A percentile compares a stretch with the other conserved stretches of the same genome.
Evolutionary conservation across 345 rosid genomes (phyloP).

Genomic region (Melaleuca alternifolia): DNA sequence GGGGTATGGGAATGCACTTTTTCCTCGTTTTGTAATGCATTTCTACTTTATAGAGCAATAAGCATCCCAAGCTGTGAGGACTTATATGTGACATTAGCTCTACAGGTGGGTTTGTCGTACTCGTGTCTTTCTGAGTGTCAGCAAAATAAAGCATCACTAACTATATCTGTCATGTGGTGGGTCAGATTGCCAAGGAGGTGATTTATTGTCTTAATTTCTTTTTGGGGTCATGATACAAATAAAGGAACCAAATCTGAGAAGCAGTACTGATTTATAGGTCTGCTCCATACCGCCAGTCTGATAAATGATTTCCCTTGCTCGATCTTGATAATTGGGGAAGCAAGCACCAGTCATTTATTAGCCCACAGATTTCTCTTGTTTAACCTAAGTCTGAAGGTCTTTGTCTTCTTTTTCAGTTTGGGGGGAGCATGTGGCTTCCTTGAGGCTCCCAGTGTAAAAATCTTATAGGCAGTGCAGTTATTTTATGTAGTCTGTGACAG

Average conservation of each 20-base stretch:
- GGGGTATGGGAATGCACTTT: slow-evolving; percentile 26
- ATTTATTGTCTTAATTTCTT: neutral
- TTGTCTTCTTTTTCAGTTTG: too few relatives aligned
- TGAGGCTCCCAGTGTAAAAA: neutral
- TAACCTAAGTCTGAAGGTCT: neutral
- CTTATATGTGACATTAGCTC: neutral
- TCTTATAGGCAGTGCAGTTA: neutral
- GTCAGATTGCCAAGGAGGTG: neutral
- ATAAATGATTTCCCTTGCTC: neutral
- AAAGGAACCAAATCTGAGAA: neutral
- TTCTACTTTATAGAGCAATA: neutral
- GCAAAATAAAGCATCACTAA: neutral
- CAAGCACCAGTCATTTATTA: neutral
- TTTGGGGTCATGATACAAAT: neutral
- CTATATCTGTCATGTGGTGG: neutral
- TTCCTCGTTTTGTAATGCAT: neutral
- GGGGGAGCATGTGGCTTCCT: neutral
- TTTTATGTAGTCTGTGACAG: neutral
- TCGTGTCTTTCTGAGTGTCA: neutral
- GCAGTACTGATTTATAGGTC: neutral
- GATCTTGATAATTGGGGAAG: neutral
- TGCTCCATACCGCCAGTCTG: neutral
- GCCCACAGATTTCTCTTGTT: neutral
- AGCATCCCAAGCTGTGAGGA: neutral
- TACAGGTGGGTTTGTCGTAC: neutral